Percentiles rank a stretch among this genome's conserved stretches.
Conservation (phyloP, 495 filamentous ascomycete species). For the Trypethelium eluteriae region DNA sequence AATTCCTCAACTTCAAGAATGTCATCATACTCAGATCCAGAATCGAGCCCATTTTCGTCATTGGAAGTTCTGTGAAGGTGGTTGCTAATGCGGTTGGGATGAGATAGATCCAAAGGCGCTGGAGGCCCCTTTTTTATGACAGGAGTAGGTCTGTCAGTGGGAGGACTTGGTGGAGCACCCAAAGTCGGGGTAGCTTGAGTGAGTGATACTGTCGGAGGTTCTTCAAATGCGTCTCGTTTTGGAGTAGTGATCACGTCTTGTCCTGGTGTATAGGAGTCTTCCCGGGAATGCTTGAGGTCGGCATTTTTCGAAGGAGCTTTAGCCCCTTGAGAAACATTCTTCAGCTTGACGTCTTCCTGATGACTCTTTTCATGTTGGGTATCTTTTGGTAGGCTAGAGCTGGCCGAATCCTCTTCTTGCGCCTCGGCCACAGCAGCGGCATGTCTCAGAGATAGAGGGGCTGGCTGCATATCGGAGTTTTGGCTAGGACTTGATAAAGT, state of each 20-base stretch:
- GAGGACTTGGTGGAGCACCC: constrained; percentile 14
- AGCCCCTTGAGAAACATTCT: background rate
- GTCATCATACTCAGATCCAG: constrained; percentile 80
- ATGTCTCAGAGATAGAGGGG: background rate
- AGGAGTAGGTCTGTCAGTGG: constrained; percentile 10
- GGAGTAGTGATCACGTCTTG: constrained; percentile 6
- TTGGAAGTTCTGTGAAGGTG: background rate
- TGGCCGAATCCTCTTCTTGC: background rate
- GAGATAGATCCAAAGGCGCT: constrained; percentile 67
- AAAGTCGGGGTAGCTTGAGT: constrained; percentile 31
- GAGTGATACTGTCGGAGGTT: constrained; percentile 24
- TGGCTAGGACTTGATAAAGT: background rate
- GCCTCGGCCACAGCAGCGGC: background rate
- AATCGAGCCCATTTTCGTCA: constrained; percentile 36
- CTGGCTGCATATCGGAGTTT: background rate
- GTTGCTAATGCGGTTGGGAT: constrained; percentile 1
- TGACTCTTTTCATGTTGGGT: background rate
- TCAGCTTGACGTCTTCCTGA: background rate
- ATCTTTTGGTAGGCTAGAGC: background rate
- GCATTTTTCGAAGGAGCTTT: background rate
- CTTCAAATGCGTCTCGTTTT: constrained; percentile 1
- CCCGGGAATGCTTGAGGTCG: background rate
- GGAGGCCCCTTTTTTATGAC: constrained; percentile 64
- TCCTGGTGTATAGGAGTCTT: constrained; percentile 2
- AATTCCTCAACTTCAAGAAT: constrained; percentile 59